Conservation (phyloP, 2,329 filamentous ascomycete genomes). For the Nemania diffusa region DNA sequence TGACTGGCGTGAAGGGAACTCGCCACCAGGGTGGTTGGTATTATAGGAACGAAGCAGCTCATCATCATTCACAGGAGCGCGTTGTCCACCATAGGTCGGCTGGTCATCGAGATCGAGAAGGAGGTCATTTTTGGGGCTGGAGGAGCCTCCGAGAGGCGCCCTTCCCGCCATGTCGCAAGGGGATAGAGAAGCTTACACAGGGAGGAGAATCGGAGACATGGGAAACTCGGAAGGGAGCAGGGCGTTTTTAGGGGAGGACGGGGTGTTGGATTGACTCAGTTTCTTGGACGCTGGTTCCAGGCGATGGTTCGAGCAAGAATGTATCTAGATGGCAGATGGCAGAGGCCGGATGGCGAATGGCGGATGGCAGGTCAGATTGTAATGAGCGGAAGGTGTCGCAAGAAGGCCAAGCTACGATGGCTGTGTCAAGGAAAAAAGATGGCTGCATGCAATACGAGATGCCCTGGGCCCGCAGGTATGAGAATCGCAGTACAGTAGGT, state of each 20-base stretch:
- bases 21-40: conserved; percentile 64
- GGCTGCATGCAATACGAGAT: conserved; percentile 43
- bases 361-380: neutral
- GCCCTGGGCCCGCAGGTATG: conserved; percentile 34
- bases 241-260: neutral
- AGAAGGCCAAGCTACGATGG: conserved; percentile 27
- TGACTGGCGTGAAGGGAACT: conserved; percentile 77
- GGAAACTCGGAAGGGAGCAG: conserved; percentile 35
- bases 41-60: conserved; percentile 80
- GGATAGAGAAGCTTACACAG: conserved; percentile 48
- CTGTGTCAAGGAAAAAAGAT: conserved; percentile 33
- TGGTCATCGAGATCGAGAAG: conserved; percentile 79
- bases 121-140: conserved; percentile 64
- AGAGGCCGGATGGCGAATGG: conserved; percentile 14
- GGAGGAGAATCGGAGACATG: conserved; percentile 47
- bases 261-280: conserved; percentile 8
- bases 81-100: conserved; percentile 78
- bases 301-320: conserved; percentile 24
- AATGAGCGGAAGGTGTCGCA: conserved; percentile 25
- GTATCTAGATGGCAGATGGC: neutral
- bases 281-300: conserved; percentile 11
- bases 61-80: conserved; percentile 82
- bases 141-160: conserved; percentile 63
- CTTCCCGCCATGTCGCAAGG: conserved; percentile 70
- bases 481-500: conserved; percentile 34